These are phyloP conservation scores for Chaetothyriales sp. DNA, from an alignment of 2,329 filamentous ascomycete genomes.

Conservation along the genomic window DNA sequence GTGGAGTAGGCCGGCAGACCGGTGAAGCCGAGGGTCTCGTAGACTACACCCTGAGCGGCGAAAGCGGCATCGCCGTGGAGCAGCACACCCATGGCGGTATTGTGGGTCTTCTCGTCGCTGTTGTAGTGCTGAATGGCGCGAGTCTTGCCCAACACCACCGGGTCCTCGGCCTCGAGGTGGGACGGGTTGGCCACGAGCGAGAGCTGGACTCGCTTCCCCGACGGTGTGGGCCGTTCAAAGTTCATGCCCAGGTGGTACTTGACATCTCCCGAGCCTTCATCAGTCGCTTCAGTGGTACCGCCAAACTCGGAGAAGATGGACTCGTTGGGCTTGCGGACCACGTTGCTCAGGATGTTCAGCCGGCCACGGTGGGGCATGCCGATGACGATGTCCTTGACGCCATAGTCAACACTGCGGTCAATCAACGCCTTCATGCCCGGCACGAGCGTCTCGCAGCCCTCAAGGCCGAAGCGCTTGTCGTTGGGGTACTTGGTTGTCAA, in stretches of 20 bases:
- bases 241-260: conserved; percentile 99
- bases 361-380: conserved; percentile 98
- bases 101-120: conserved; percentile 80
- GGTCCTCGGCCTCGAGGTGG: conserved; percentile 94
- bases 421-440: conserved; percentile 99
- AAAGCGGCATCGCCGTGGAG: conserved; percentile 96
- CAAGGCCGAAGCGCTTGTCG: conserved; percentile 97
- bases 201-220: conserved; percentile 96
- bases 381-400: conserved; percentile 97
- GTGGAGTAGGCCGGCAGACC: conserved; percentile 92
- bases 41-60: conserved; percentile 90
- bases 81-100: conserved; percentile 85
- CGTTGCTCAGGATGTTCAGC: conserved; percentile 94
- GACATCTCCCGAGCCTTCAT: conserved; percentile 95
- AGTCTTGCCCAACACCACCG: conserved; percentile 93
- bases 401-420: conserved; percentile 94
- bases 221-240: conserved; percentile 95
- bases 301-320: conserved; percentile 99
- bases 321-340: conserved; percentile 97
- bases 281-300: conserved; percentile 70
- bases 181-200: conserved; percentile 97
- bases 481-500: conserved; percentile 96
- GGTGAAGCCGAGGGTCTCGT: conserved; percentile 97
- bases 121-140: conserved; percentile 98
- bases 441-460: conserved; percentile 92